Evolutionary conservation across 352 stramenopile genomes (phyloP).

Genomic region (Globisporangium iwayamae): DNA sequence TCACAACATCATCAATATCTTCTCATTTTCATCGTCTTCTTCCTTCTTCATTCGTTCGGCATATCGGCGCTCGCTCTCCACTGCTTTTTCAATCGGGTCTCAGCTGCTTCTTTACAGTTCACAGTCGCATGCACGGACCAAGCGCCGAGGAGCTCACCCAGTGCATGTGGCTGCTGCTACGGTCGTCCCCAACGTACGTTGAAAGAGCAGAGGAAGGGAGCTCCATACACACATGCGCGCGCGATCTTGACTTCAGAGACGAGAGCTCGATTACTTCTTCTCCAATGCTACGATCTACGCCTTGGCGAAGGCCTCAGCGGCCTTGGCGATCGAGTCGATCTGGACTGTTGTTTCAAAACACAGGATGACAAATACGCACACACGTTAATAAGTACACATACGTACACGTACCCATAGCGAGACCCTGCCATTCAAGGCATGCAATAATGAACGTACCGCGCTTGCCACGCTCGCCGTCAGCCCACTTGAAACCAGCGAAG

Average conservation of each 20-base stretch:
- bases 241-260: not conserved
- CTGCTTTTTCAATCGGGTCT: not conserved
- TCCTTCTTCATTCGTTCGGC: not conserved
- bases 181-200: not conserved
- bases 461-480: slow-evolving; percentile 73
- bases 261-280: slow-evolving; percentile 8
- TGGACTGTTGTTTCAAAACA: slow-evolving; percentile 32
- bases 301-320: slow-evolving; percentile 74
- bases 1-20: slow-evolving; percentile 9
- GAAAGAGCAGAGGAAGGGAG: not conserved
- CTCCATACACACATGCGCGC: not conserved
- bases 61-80: not conserved
- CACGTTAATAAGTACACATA: slow-evolving; percentile 3
- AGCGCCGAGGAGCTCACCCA: not conserved
- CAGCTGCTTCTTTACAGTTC: not conserved
- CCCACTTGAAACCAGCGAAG: slow-evolving; percentile 86
- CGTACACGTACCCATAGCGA: not conserved
- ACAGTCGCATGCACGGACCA: not conserved
- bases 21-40: slow-evolving; percentile 8
- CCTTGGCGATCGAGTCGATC: slow-evolving; percentile 82
- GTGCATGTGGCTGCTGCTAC: not conserved
- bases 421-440: not conserved
- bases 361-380: not conserved
- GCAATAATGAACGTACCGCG: slow-evolving; percentile 37
- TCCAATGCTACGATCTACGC: slow-evolving; percentile 34